These are phyloP conservation scores for Phyllostachys edulis DNA, from an alignment of 176 grass and related monocot genomes.

Conservation along the genomic window DNA sequence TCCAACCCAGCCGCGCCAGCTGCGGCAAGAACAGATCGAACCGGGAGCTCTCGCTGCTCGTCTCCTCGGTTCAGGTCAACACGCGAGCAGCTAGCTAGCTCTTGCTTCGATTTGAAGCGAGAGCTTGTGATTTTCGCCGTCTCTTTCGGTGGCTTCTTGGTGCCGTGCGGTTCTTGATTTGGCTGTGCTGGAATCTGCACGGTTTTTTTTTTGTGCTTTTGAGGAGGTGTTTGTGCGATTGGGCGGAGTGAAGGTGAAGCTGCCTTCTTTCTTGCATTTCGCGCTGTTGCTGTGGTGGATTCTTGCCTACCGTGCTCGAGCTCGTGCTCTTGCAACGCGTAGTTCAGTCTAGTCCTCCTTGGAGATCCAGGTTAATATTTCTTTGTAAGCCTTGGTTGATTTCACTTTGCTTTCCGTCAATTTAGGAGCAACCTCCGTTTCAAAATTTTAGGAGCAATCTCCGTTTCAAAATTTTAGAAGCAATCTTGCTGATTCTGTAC, in stretches of 20 bases:
- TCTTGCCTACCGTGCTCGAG: background rate
- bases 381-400: no score
- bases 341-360: no score
- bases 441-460: no score
- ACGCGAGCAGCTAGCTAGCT: background rate
- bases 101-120: background rate
- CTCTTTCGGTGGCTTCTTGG: background rate
- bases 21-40: constrained; percentile 1
- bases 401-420: no score
- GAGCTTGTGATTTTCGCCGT: background rate
- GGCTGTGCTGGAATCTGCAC: background rate
- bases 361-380: no score
- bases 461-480: no score
- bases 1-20: background rate
- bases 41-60: background rate
- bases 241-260: background rate
- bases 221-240: background rate
- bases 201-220: background rate
- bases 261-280: constrained; percentile 24
- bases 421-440: no score
- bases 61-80: constrained; percentile 27
- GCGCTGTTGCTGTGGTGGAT: constrained; percentile 11
- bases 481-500: no score
- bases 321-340: background rate
- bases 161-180: constrained; percentile 15